A percentile compares a stretch with the other conserved stretches of the same genome.
Conservation (phyloP, 2,329 filamentous ascomycete genomes). For the Monilinia vaccinii-corymbosi region DNA sequence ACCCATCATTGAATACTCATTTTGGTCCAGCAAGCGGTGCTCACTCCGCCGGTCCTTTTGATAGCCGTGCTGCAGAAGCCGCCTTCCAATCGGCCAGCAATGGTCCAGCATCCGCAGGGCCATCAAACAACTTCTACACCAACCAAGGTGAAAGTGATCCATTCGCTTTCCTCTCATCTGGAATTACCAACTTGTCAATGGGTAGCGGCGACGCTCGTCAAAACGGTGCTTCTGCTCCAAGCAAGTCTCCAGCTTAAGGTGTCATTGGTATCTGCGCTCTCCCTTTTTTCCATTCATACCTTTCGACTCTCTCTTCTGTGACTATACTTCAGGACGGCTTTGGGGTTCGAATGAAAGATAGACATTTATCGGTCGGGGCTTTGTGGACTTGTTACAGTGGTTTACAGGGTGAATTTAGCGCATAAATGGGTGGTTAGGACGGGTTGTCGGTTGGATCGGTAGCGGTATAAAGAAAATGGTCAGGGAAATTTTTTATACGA, state of each 20-base stretch:
- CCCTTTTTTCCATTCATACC: slow-evolving; percentile 23
- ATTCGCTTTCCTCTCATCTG: slow-evolving; percentile 69
- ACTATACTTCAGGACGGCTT: slow-evolving; percentile 30
- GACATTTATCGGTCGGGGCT: slow-evolving; percentile 24
- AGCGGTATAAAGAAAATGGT: slow-evolving; percentile 28
- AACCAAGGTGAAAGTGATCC: slow-evolving; percentile 59
- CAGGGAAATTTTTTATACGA: slow-evolving; percentile 20
- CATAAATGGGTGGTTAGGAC: slow-evolving; percentile 16
- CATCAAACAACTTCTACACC: slow-evolving; percentile 61
- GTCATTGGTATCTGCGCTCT: slow-evolving; percentile 18
- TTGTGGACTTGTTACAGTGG: slow-evolving; percentile 24
- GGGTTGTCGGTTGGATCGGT: slow-evolving; percentile 15
- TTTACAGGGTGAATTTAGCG: slow-evolving; percentile 21
- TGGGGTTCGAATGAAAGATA: slow-evolving; percentile 27
- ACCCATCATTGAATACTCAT: slow-evolving; percentile 74
- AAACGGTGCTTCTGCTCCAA: slow-evolving; percentile 41
- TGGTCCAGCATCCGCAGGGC: slow-evolving; percentile 66
- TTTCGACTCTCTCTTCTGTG: slow-evolving; percentile 24
- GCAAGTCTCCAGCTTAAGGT: slow-evolving; percentile 30
- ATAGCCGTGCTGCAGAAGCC: slow-evolving; percentile 86
- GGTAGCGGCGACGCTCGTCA: slow-evolving; percentile 55
- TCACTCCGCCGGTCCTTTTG: slow-evolving; percentile 79
- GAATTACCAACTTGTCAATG: slow-evolving; percentile 65
- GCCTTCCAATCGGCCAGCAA: slow-evolving; percentile 87
- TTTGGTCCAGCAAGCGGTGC: slow-evolving; percentile 66